phyloP scores from a whole-genome alignment of 1,284 basidiomycete species.

The Golubevia pallescens region DNA sequence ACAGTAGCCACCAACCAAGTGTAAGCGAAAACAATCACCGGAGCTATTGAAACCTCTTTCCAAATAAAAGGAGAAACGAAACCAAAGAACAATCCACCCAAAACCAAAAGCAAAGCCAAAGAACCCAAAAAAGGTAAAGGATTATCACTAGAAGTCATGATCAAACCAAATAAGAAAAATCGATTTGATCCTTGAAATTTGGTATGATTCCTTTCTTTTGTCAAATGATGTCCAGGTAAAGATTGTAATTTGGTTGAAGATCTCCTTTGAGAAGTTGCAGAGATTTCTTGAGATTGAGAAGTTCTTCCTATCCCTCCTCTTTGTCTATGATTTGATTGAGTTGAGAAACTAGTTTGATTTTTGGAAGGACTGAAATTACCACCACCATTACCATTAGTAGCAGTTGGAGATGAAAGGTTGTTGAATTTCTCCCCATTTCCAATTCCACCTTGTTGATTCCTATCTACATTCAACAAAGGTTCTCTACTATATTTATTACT shows the following conservation, averaged over 20 bases:
- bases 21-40: constrained; percentile 41
- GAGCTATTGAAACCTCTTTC: constrained; percentile 34
- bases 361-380: too few relatives aligned
- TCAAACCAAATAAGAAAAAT: constrained; percentile 39
- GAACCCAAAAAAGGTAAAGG: constrained; percentile 40
- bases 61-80: constrained; percentile 47
- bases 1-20: constrained; percentile 32
- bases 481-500: not conserved
- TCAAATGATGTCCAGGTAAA: not conserved
- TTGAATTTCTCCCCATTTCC: too few relatives aligned
- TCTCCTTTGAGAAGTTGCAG: not conserved
- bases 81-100: constrained; percentile 46
- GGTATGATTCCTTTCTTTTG: constrained; percentile 18
- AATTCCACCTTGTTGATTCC: not conserved
- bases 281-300: not conserved
- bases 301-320: not conserved
- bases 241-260: constrained; percentile 1
- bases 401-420: too few relatives aligned
- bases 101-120: constrained; percentile 26
- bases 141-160: constrained; percentile 46
- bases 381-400: too few relatives aligned
- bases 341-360: not conserved
- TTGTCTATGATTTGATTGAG: not conserved
- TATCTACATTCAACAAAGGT: not conserved
- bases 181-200: constrained; percentile 33